These are phyloP conservation scores for Citrus hindsii DNA, from an alignment of 345 rosid genomes.

Conservation along the genomic window DNA sequence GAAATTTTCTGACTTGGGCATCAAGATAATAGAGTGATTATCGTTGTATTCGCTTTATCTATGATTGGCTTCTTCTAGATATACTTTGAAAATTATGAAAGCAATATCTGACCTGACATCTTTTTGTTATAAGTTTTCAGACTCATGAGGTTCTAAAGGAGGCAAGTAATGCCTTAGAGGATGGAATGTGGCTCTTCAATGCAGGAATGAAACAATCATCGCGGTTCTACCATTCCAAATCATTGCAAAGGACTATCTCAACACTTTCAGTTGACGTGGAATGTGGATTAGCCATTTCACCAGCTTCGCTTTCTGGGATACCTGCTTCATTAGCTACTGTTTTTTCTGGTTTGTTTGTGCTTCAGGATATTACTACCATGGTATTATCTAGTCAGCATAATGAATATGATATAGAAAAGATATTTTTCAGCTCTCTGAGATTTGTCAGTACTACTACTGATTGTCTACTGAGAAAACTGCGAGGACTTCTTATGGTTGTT, in stretches of 20 bases:
- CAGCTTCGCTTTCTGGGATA: slow-evolving; percentile 29
- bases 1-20: neutral
- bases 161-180: slow-evolving; percentile 39
- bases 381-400: slow-evolving; percentile 37
- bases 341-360: slow-evolving; percentile 50
- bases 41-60: neutral
- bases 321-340: slow-evolving; percentile 27
- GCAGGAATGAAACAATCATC: slow-evolving; percentile 32
- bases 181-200: slow-evolving; percentile 49
- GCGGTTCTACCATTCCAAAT: slow-evolving; percentile 31
- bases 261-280: slow-evolving; percentile 31
- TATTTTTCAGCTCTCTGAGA: slow-evolving; percentile 67
- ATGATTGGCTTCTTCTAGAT: neutral
- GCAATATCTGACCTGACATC: slow-evolving; percentile 12
- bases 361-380: slow-evolving; percentile 49
- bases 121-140: slow-evolving; percentile 38
- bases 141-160: slow-evolving; percentile 63
- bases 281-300: slow-evolving; percentile 25
- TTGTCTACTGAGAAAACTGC: slow-evolving; percentile 63
- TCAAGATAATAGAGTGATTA: neutral
- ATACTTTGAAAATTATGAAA: neutral
- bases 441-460: slow-evolving; percentile 62
- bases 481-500: slow-evolving; percentile 67
- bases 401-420: slow-evolving; percentile 33
- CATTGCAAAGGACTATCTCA: slow-evolving; percentile 15